Conservation (phyloP, 441 rosid genomes). For the Jatropha podagrica region DNA sequence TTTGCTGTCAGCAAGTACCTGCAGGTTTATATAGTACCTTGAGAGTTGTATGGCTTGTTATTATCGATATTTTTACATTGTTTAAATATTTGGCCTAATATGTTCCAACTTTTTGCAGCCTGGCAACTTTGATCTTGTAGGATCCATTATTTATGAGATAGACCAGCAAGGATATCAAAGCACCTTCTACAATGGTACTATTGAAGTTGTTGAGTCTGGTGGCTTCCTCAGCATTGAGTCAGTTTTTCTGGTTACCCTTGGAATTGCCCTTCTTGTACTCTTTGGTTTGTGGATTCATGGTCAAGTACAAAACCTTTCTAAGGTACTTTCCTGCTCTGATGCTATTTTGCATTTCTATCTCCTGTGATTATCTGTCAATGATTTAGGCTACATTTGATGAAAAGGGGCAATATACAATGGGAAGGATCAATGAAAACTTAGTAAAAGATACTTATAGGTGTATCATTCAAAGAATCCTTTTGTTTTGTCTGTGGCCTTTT, state of each 20-base stretch:
- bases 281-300: slow-evolving; percentile 85
- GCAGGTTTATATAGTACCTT: slow-evolving; percentile 54
- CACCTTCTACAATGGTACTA: slow-evolving; percentile 85
- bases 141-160: slow-evolving; percentile 76
- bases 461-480: background rate
- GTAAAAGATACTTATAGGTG: background rate
- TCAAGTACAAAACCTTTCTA: slow-evolving; percentile 75
- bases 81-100: background rate
- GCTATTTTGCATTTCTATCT: background rate
- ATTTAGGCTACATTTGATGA: background rate
- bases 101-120: slow-evolving; percentile 48
- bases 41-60: slow-evolving; percentile 2
- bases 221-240: slow-evolving; percentile 84
- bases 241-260: slow-evolving; percentile 85
- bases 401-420: background rate
- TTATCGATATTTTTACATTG: background rate
- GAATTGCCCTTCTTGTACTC: slow-evolving; percentile 76
- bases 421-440: background rate
- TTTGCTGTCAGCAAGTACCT: slow-evolving; percentile 91
- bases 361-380: background rate
- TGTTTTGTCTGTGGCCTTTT: background rate
- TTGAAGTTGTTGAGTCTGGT: slow-evolving; percentile 90
- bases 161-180: slow-evolving; percentile 76
- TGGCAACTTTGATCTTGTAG: slow-evolving; percentile 97
- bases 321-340: slow-evolving; percentile 46